phyloP scores from a whole-genome alignment of 1,284 basidiomycete genomes.

The Pyrrhoderma lamaoense region DNA sequence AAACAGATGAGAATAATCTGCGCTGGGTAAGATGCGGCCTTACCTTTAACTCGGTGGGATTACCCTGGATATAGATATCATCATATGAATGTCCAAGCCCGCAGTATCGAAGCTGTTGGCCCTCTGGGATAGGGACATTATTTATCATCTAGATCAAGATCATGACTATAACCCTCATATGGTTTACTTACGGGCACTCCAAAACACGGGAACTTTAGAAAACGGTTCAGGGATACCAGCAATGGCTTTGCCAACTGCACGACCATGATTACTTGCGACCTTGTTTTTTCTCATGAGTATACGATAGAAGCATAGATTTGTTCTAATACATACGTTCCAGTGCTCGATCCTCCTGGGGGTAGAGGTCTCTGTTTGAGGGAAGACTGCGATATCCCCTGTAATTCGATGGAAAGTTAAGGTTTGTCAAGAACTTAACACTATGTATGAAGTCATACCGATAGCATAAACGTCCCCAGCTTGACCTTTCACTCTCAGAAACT shows the following conservation, averaged over 20 bases:
- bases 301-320: constrained; percentile 5
- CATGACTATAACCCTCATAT: constrained; percentile 1
- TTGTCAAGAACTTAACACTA: neutral
- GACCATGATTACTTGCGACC: constrained; percentile 82
- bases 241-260: constrained; percentile 75
- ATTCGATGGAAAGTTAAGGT: neutral
- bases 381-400: constrained; percentile 77
- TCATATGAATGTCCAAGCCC: constrained; percentile 66
- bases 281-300: constrained; percentile 29
- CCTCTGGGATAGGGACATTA: constrained; percentile 37
- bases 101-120: constrained; percentile 76
- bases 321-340: constrained; percentile 77
- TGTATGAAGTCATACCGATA: constrained; percentile 47
- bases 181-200: constrained; percentile 65
- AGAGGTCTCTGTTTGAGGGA: constrained; percentile 55
- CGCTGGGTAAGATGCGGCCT: constrained; percentile 10
- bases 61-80: constrained; percentile 72
- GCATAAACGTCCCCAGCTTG: constrained; percentile 65
- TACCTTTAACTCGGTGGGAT: constrained; percentile 75
- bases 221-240: constrained; percentile 58
- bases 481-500: constrained; percentile 64
- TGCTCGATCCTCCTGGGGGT: constrained; percentile 72
- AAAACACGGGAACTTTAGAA: constrained; percentile 82
- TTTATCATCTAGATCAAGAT: constrained; percentile 20
- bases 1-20: neutral